Conservation (phyloP, 768 basidiomycete species). For the Leccinum aurantiacum region DNA sequence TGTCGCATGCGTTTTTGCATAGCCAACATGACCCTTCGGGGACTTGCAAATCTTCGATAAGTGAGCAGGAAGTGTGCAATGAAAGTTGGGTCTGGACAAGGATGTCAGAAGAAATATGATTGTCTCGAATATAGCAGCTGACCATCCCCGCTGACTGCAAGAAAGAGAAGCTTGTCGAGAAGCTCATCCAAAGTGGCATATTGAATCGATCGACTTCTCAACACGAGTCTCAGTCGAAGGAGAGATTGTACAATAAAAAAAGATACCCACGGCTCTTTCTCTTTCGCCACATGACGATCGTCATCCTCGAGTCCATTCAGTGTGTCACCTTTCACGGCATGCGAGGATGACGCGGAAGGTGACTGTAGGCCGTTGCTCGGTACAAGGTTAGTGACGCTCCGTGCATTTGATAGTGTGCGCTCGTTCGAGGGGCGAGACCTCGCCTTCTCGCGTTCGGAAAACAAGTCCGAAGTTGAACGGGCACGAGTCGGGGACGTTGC, state of each 20-base stretch:
- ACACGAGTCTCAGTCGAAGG: slow-evolving; percentile 13
- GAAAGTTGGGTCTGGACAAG: slow-evolving; percentile 63
- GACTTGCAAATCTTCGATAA: slow-evolving; percentile 79
- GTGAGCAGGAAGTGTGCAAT: slow-evolving; percentile 81
- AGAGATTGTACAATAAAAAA: not conserved
- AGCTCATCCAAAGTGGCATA: slow-evolving; percentile 79
- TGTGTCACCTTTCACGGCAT: slow-evolving; percentile 14
- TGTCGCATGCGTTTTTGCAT: slow-evolving; percentile 88
- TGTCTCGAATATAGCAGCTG: slow-evolving; percentile 17
- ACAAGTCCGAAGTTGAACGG: slow-evolving; percentile 55
- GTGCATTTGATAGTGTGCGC: slow-evolving; percentile 32
- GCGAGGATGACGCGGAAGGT: slow-evolving; percentile 12
- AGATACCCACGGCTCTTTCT: slow-evolving; percentile 53
- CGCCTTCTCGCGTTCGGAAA: slow-evolving; percentile 43
- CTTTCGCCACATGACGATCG: slow-evolving; percentile 30
- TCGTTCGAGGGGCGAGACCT: slow-evolving; percentile 27
- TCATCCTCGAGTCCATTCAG: slow-evolving; percentile 26
- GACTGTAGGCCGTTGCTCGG: slow-evolving; percentile 24
- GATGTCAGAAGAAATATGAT: slow-evolving; percentile 10
- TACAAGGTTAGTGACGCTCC: slow-evolving; percentile 28
- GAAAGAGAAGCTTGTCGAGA: slow-evolving; percentile 77
- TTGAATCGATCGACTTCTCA: slow-evolving; percentile 53
- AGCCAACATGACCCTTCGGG: slow-evolving; percentile 74
- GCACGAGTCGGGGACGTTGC: slow-evolving; percentile 52
- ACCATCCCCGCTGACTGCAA: slow-evolving; percentile 87